Evolutionary conservation across 148 eudicot genomes (phyloP).

Genomic region (Pharnaceum exiguum): DNA sequence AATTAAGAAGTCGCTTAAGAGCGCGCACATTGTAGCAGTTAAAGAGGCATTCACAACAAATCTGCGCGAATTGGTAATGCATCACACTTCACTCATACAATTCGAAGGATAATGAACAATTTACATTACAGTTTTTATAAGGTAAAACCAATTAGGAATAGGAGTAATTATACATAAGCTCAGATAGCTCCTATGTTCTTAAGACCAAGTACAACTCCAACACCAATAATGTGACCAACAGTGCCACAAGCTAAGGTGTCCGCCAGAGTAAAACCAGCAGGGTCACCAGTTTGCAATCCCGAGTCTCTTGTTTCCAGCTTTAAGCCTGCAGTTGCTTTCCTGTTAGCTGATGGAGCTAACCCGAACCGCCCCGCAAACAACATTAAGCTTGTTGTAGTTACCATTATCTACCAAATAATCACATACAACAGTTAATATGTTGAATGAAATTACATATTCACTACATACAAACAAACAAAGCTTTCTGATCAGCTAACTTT

Average conservation of each 20-base stretch:
- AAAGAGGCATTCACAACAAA: too few species aligned
- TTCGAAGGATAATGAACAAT: too few species aligned
- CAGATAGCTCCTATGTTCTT: constrained; percentile 83
- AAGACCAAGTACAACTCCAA: constrained; percentile 98
- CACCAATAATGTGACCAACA: constrained; percentile 96
- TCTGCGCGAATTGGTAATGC: too few species aligned
- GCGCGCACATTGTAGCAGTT: too few species aligned
- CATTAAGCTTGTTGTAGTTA: constrained; percentile 82
- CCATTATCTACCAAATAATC: constrained; percentile 63
- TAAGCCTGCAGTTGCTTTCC: constrained; percentile 89
- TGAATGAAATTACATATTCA: neutral
- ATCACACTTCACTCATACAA: too few species aligned
- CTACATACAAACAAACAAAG: too few species aligned
- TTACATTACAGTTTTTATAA: constrained; percentile 20
- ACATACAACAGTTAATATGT: neutral
- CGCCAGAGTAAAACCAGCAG: constrained; percentile 96
- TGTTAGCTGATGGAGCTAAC: constrained; percentile 93
- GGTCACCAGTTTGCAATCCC: constrained; percentile 94
- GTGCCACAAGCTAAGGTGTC: constrained; percentile 91
- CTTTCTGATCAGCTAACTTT: too few species aligned
- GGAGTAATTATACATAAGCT: neutral
- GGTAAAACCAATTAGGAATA: neutral
- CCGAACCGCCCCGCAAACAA: constrained; percentile 94
- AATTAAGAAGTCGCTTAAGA: too few species aligned
- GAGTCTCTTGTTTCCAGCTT: constrained; percentile 88